Evolutionary conservation across 768 basidiomycete species (phyloP), one percentile per base, ranked within the genome.

Genomic region (Kwoniella europaea): DNA sequence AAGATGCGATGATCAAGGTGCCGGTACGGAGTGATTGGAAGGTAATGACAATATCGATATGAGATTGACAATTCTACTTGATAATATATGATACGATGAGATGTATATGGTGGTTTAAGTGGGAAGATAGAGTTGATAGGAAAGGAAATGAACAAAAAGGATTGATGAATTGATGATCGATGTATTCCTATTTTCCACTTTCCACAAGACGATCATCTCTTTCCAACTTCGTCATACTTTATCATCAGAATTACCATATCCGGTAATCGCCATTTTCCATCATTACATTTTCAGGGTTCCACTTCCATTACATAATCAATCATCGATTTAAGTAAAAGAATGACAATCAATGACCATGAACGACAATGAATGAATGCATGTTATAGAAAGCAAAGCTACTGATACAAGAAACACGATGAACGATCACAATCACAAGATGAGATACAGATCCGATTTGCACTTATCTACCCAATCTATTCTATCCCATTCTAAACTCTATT

Each of bases 261-360:
- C 43, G 65, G 65, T 52, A 67, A 59, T 56, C 15, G 0, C 22
- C 29, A 2, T 2, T 44, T 53, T 13, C 6, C 27, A 24, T 43
- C 65, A 67, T 67, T 58, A 67, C 35, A 46, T 67, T 56, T 59
- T 67, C 65, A 67, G 65, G 65, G 65, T 65, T n/a, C 7, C 4
- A 9, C 4, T n/a, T 20, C 9, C 18, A 55, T 55, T 20, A 50
- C 46, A 50, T 50, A 50, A 50, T 50, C 12, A 10, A 15, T 50
- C 18, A 13, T 15, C 46, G 13, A 15, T 50, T 4, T 4, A 27
- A 27, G 27, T 27, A 27, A 24, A 24, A 24, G 27, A 27, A 27
- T 4, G 4, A 27, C 27, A 27, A 27, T 35, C 6, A 35, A 35
- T 35, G 35, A 35, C 24, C 24, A 24, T 24, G 27, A 27, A 27